phyloP scores from a whole-genome alignment of 164 flowering plant genomes.

The Saururus chinensis region DNA sequence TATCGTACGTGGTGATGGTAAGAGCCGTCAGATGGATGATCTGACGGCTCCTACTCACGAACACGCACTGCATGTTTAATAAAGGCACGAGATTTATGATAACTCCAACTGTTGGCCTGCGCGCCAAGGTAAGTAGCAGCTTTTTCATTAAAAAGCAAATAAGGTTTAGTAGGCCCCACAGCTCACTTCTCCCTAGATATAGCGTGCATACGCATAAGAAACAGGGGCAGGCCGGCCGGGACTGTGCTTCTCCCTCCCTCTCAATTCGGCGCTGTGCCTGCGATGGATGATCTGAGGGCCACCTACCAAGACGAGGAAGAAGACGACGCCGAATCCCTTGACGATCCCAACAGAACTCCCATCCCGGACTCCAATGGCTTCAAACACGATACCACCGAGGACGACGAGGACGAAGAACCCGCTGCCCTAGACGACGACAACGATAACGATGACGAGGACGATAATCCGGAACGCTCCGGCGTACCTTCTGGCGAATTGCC shows the following conservation, averaged over 20 bases:
- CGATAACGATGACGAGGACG: conserved; percentile 13
- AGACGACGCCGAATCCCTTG: conserved; percentile 14
- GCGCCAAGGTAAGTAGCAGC: too few species aligned
- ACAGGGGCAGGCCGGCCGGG: not conserved
- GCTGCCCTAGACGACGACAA: conserved; percentile 8
- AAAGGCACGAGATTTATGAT: too few species aligned
- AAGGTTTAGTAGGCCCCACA: too few species aligned
- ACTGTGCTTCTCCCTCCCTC: not conserved
- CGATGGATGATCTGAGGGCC: conserved; percentile 35
- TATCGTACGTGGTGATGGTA: too few species aligned
- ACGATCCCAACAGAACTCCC: not conserved
- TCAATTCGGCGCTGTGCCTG: not conserved
- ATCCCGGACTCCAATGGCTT: conserved; percentile 6
- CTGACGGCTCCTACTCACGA: too few species aligned
- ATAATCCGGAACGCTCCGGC: not conserved
- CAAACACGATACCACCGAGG: conserved; percentile 28
- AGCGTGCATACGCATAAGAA: not conserved
- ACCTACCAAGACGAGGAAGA: conserved; percentile 41
- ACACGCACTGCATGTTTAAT: too few species aligned
- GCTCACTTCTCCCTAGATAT: too few species aligned
- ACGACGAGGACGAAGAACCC: conserved; percentile 13
- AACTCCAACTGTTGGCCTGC: too few species aligned
- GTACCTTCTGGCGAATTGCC: not conserved
- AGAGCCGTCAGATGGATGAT: too few species aligned
- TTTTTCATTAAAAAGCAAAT: too few species aligned